Percentiles rank a stretch among this genome's conserved stretches.
phyloP scores from a whole-genome alignment of 2,329 filamentous ascomycete species.

The Phaeomoniella chlamydospora region DNA sequence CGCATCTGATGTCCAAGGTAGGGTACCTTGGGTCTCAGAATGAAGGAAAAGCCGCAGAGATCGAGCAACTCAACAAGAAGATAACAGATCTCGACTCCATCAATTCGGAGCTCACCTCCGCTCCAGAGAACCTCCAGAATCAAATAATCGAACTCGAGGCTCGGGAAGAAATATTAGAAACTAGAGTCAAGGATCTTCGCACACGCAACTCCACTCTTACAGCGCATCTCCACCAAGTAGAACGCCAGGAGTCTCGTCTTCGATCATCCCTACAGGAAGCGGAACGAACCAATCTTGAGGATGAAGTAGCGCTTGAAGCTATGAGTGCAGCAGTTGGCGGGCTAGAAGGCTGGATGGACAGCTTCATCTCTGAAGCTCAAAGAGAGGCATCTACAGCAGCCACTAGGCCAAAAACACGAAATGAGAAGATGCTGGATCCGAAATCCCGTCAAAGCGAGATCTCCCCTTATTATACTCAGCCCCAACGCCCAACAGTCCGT shows the following conservation, averaged over 20 bases:
- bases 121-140: background rate
- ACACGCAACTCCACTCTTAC: background rate
- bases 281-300: conserved; percentile 2
- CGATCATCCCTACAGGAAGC: background rate
- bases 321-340: conserved; percentile 13
- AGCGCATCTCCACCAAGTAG: no score
- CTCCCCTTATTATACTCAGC: no score
- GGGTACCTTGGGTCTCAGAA: background rate
- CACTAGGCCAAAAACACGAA: no score
- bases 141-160: background rate
- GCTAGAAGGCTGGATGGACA: conserved; percentile 13
- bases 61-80: background rate
- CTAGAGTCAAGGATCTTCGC: background rate
- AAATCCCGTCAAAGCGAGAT: no score
- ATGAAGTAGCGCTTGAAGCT: conserved; percentile 10
- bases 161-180: background rate
- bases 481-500: conserved; percentile 3
- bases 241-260: no score
- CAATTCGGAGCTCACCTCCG: background rate
- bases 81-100: background rate
- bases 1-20: background rate
- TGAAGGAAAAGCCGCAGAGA: background rate
- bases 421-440: no score
- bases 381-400: no score
- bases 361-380: background rate